These are phyloP conservation scores for Fraxinus pennsylvanica DNA, from an alignment of 257 asterid species.

Conservation along the genomic window DNA sequence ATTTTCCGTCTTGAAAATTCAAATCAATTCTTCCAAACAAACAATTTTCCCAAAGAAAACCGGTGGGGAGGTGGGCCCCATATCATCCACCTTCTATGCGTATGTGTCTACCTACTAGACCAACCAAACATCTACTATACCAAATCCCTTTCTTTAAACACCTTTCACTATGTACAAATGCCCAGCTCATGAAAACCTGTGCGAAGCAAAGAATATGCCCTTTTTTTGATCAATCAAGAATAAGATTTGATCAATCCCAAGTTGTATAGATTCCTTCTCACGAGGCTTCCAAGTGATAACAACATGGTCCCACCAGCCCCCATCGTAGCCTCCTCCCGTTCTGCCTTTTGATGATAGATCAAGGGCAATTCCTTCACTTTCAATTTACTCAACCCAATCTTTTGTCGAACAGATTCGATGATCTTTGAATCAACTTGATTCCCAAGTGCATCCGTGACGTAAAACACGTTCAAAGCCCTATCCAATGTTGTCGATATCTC, in stretches of 20 bases:
- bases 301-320: conserved; percentile 77
- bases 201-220: conserved; percentile 39
- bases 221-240: conserved; percentile 40
- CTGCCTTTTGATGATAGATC: conserved; percentile 48
- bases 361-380: conserved; percentile 74
- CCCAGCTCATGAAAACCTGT: conserved; percentile 22
- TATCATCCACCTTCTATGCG: conserved; percentile 32
- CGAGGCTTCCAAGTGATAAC: conserved; percentile 79
- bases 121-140: conserved; percentile 41
- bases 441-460: conserved; percentile 77
- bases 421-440: conserved; percentile 55
- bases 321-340: conserved; percentile 37
- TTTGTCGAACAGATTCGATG: conserved; percentile 65
- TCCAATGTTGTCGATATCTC: conserved; percentile 73
- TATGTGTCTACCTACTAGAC: conserved; percentile 27
- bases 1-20: conserved; percentile 23
- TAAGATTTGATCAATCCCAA: conserved; percentile 78
- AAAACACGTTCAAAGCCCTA: conserved; percentile 59
- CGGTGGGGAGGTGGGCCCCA: conserved; percentile 40
- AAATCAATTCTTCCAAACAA: conserved; percentile 7
- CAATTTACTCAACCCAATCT: conserved; percentile 64
- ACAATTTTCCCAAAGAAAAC: not conserved
- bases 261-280: conserved; percentile 77
- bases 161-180: conserved; percentile 40
- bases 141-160: conserved; percentile 30